Evolutionary conservation across 2,329 filamentous ascomycete species (phyloP), one percentile per base, ranked within the genome.

Genomic region (Aspergillus pseudoviridinutans): DNA sequence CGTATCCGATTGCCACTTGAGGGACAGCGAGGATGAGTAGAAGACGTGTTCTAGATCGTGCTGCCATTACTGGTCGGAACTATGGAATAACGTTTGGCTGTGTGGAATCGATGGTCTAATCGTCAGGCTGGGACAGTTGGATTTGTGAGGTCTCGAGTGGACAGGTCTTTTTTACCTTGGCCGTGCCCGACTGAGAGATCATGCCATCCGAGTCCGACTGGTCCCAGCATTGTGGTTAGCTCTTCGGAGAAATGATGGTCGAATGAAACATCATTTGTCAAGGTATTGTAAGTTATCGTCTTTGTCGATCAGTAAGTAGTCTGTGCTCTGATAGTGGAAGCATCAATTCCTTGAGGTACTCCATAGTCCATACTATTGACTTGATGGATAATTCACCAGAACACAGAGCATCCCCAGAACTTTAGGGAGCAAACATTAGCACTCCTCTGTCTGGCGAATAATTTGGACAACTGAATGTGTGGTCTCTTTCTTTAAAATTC

Each of bases 1-100:
- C 55, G 55, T 68, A 68, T 32, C 56, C 53, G 27, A 61, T 52
- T 27, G 61, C 44, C 1, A 58, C 44, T 1, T 63, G 59, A 3
- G 61, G 61, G 3, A 57, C 20, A 14, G 57, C 24, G 28, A 66
- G 55, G 46, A 61, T 54, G 44, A 58, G 25, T 7, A 61, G 20
- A 7, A 61, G 27, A n/a, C 59, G 59, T 12, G 55, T 42, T 29
- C 51, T 8, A 28, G 38, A n/a, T 9, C 35, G 51, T 22, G 27
- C 29, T 8, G 54, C 22, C 20, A 28, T 35, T n/a, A n/a, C 25
- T 38, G 28, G 4, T n/a, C 28, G 38, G 14, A 27, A 5, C 22
- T 12, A 46, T 46, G 32, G 50, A 22, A n/a, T 53, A 10, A 61
- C 53, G 8, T 9, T 20, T 4, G 12, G 41, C n/a, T 10, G 10